Base-by-base conservation (phyloP, 257 asterid genomes). In the Solanum tarapatanum region DNA sequence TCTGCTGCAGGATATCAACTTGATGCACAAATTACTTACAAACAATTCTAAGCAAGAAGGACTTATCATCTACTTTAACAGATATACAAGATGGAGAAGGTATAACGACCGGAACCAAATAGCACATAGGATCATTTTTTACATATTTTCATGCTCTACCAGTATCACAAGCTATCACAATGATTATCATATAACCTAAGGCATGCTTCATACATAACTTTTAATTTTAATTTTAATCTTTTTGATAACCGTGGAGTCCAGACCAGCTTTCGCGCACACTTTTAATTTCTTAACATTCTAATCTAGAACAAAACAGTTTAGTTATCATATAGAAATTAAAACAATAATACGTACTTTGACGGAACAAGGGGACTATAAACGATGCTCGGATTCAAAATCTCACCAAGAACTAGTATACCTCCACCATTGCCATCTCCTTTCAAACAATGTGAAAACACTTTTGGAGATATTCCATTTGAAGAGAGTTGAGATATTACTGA, bases 281-380 rank as follows among this genome's bases (percentile, higher is more conserved):
- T 39, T 76, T 39, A 37, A 37, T 37, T 37, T 39, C 12, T 39
- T n/a, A 76, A n/a, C 33, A 39, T n/a, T 32, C 14, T 68, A 84
- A 74, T 55, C 58, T 74, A 51, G 82, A 86, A 77, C 45, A 91
- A 58, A 89, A 88, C 85, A 73, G 36, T 64, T 80, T 35, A 85
- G 70, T 79, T 35, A 76, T 79, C 86, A 87, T 39, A 87, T 80
- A 85, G 86, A 76, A 87, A 39, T n/a, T n/a, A 39, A 76, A n/a
- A 76, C 43, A 80, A 80, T 35, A 85, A 87, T 91, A 96, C 98
- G 92, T 93, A 96, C 98, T 95, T 98, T 88, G 98, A 94, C 66
- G 97, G 98, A 89, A 94, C 98, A 86, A 95, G 99, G 90, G 99
- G 98, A 88, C 96, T 96, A 89, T 96, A 96, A 88, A 93, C 95